These are phyloP conservation scores for Trichoderma atroviride DNA, from an alignment of 2,329 filamentous ascomycete species.

Conservation along the genomic window DNA sequence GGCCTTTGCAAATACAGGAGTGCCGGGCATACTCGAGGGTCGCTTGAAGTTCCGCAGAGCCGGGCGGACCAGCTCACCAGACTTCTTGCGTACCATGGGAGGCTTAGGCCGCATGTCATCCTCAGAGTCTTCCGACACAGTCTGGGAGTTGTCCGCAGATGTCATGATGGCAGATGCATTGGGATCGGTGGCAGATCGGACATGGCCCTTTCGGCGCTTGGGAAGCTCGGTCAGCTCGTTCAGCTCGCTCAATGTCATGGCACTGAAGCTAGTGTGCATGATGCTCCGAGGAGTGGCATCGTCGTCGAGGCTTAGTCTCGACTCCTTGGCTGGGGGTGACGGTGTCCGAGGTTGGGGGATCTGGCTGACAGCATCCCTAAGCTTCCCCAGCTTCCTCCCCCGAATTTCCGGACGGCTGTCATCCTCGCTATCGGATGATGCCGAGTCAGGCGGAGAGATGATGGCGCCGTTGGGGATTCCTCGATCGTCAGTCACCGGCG, in stretches of 20 bases:
- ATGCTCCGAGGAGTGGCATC: conserved; percentile 7
- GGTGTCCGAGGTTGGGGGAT: conserved; percentile 57
- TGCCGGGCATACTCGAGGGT: conserved; percentile 96
- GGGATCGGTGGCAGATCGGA: conserved; percentile 60
- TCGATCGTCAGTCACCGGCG: conserved; percentile 71
- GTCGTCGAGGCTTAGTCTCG: background rate
- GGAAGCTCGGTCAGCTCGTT: conserved; percentile 44
- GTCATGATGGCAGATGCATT: conserved; percentile 51
- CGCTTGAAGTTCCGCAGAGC: conserved; percentile 79
- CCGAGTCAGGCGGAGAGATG: conserved; percentile 88
- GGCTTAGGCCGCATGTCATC: conserved; percentile 69
- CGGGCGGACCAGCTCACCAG: conserved; percentile 91
- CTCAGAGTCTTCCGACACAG: conserved; percentile 64
- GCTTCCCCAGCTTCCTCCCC: conserved; percentile 53
- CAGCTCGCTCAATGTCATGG: conserved; percentile 46
- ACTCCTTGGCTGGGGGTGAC: conserved; percentile 52
- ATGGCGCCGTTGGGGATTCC: conserved; percentile 81
- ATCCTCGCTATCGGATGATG: conserved; percentile 80
- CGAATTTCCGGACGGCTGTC: conserved; percentile 59
- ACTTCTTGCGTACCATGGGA: conserved; percentile 97
- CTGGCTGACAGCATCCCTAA: conserved; percentile 79
- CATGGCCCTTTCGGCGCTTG: conserved; percentile 50
- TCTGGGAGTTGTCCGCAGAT: conserved; percentile 53
- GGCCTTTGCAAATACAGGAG: conserved; percentile 90
- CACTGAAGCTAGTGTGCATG: conserved; percentile 54